A percentile compares a stretch with the other conserved stretches of the same genome.
These are phyloP conservation scores for Lachnellula subtilissima DNA, from an alignment of 2,329 filamentous ascomycete genomes.

Conservation along the genomic window DNA sequence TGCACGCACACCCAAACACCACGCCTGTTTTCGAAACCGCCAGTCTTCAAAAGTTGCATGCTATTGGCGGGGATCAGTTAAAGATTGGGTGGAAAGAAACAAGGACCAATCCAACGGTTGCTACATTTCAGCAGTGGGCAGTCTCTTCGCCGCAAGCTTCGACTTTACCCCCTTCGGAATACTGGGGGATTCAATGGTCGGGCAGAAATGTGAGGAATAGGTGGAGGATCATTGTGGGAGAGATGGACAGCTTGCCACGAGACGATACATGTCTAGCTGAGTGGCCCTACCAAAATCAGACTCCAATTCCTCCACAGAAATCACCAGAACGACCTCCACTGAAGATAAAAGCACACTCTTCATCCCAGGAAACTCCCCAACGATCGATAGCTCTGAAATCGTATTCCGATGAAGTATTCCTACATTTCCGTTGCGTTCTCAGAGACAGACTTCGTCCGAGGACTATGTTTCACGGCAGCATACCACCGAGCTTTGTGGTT, in stretches of 20 bases:
- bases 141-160: not conserved
- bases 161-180: slow-evolving; percentile 1
- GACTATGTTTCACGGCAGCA: not conserved
- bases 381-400: slow-evolving; percentile 12
- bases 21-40: slow-evolving; percentile 18
- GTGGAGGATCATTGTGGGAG: slow-evolving; percentile 21
- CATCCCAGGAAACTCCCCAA: slow-evolving; percentile 4
- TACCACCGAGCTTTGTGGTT: slow-evolving; percentile 3
- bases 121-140: slow-evolving; percentile 17
- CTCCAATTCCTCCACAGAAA: not conserved
- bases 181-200: slow-evolving; percentile 20
- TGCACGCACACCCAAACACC: slow-evolving; percentile 4
- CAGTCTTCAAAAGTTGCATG: slow-evolving; percentile 6
- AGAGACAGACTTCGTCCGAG: not conserved
- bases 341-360: not conserved
- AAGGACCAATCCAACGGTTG: not conserved
- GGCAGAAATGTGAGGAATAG: slow-evolving; percentile 17
- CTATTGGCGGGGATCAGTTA: slow-evolving; percentile 3
- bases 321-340: not conserved
- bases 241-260: not conserved
- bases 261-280: not conserved
- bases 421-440: slow-evolving; percentile 1
- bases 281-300: too few species aligned
- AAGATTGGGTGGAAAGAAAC: slow-evolving; percentile 3
- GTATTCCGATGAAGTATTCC: slow-evolving; percentile 6